Evolutionary conservation across 2,329 filamentous ascomycete species (phyloP), one percentile per base, ranked within the genome.

Genomic region (Aspergillus fructus): DNA sequence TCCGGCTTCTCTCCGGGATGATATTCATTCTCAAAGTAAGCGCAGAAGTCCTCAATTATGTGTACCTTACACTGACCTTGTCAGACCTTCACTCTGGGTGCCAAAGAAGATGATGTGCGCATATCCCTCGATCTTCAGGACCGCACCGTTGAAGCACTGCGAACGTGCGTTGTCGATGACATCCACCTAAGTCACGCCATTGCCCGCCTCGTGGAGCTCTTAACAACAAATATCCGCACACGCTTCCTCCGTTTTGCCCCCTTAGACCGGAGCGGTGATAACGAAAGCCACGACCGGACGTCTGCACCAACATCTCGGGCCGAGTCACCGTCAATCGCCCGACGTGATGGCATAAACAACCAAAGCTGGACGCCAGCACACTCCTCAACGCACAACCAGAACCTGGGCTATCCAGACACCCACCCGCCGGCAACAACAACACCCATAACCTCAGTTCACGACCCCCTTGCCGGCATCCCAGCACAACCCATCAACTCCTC

Each of bases 121-220:
- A 78, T 84, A 47, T 85, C 82, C 2, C 73, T 87, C 6, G 79
- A 79, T 23, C 76, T 87, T 2, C 80, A 87, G 59, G 83, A 85
- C 61, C 78, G 80, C 24, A 85, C 83, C 0, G 81, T 86, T 7
- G 79, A 82, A 60, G 83, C 83, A 8, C 74, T 88, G 40, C 79
- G 81, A 33, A 84, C 80, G 27, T 83, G 80, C 64, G 84, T 87
- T 21, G 85, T 88, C 19, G 85, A 88, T 64, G 85, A 88, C 64
- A 84, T 88, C 15, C 85, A 88, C 67, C 79, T 88, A 2, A 83
- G 81, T 49, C 82, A 84, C 61, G 83, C 83, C 23, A 86, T 87
- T 58, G 84, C 85, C 12, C 83, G 85, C 43, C 77, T 87, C 15
- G 77, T 87, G 13, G 79, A 85, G 60, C 80, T 81, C 3, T 76